Percentiles rank a stretch among this genome's conserved stretches.
phyloP scores from a whole-genome alignment of 2,329 filamentous ascomycete genomes.

The Exophiala bonariae region DNA sequence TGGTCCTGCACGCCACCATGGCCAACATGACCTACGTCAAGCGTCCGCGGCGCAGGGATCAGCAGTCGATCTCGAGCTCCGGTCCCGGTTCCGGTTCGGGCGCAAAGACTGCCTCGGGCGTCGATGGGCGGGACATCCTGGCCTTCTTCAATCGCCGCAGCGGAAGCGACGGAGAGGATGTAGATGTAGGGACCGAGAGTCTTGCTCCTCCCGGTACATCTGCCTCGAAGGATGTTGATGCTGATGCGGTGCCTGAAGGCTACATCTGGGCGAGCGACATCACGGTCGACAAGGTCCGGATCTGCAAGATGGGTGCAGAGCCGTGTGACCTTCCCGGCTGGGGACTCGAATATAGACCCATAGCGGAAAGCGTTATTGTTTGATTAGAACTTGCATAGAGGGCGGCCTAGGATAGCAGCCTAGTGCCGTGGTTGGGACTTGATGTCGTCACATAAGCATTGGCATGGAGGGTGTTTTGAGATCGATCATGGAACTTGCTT shows the following conservation, averaged over 20 bases:
- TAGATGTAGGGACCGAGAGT: neutral
- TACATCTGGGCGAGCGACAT: constrained; percentile 71
- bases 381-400: too few species aligned
- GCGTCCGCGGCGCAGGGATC: neutral
- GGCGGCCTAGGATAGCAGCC: too few species aligned
- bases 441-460: too few species aligned
- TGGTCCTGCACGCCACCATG: constrained; percentile 81
- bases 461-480: too few species aligned
- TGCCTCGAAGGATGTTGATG: too few species aligned
- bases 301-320: constrained; percentile 87
- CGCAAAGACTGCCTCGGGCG: constrained; percentile 6
- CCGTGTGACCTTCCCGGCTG: constrained; percentile 54
- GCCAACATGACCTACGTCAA: constrained; percentile 76
- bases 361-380: constrained; percentile 39
- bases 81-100: too few species aligned
- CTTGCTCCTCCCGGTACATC: neutral
- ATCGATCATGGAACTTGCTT: too few species aligned
- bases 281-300: constrained; percentile 67
- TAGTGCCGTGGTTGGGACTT: too few species aligned
- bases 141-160: constrained; percentile 35
- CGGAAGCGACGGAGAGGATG: constrained; percentile 2
- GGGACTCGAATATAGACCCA: constrained; percentile 53
- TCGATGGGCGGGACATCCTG: constrained; percentile 49
- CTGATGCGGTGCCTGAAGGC: constrained; percentile 37
- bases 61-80: too few species aligned